These are phyloP conservation scores for Reutealis trisperma DNA, from an alignment of 345 rosid species.

Conservation along the genomic window DNA sequence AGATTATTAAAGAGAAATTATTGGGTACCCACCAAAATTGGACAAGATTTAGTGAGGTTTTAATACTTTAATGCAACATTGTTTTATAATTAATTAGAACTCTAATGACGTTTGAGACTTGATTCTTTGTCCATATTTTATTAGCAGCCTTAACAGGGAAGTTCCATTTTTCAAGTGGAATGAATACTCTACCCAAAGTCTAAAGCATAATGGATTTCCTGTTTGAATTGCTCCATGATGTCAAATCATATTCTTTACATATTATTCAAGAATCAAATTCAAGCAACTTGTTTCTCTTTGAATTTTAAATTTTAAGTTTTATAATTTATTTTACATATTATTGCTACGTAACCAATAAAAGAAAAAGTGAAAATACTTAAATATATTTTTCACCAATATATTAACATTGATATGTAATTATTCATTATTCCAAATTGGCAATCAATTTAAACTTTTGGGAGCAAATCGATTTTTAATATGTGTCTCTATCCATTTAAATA, in stretches of 20 bases:
- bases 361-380: too few species aligned
- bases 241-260: neutral
- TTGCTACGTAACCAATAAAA: too few species aligned
- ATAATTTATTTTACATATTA: too few species aligned
- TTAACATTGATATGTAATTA: neutral
- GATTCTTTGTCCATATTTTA: constrained; percentile 1
- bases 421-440: neutral
- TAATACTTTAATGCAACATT: neutral
- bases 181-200: neutral
- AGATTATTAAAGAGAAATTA: neutral
- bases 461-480: neutral
- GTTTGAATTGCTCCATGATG: constrained; percentile 17
- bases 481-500: neutral
- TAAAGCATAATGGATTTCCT: constrained; percentile 21
- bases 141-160: constrained; percentile 28
- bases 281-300: too few species aligned
- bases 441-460: neutral
- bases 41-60: constrained; percentile 24
- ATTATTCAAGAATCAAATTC: neutral
- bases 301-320: too few species aligned
- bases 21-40: constrained; percentile 17
- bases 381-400: neutral
- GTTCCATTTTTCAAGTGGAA: constrained; percentile 26
- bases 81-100: constrained; percentile 1
- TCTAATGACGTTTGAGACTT: neutral